Percentiles rank a stretch among this genome's conserved stretches.
phyloP scores from a whole-genome alignment of 805 yeast genomes.

The Metschnikowia vanudenii region DNA sequence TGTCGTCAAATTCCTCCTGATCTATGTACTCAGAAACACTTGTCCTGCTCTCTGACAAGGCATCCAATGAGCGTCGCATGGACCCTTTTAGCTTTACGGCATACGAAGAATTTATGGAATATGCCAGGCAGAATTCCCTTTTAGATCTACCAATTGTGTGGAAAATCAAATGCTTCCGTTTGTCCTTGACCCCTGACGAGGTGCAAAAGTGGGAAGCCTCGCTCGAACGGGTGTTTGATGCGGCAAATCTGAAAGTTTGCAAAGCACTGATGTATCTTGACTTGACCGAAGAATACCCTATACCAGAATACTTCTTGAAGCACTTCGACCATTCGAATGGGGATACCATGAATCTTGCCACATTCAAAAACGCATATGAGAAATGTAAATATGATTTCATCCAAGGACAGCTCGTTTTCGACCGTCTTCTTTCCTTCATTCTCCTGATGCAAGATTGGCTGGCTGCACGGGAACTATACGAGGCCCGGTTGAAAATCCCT shows the following conservation, averaged over 20 bases:
- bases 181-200: slow-evolving; percentile 7
- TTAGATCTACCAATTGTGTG: not conserved
- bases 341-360: too few relatives aligned
- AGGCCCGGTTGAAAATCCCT: slow-evolving; percentile 38
- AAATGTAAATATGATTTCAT: slow-evolving; percentile 27
- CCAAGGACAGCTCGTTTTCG: slow-evolving; percentile 24
- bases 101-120: not conserved
- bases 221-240: slow-evolving; percentile 1
- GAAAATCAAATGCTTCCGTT: slow-evolving; percentile 2
- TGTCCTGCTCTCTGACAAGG: not conserved
- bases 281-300: slow-evolving; percentile 2
- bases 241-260: not conserved
- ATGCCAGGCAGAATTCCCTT: not conserved
- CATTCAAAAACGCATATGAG: slow-evolving; percentile 18
- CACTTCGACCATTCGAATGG: not conserved
- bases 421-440: slow-evolving; percentile 11
- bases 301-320: not conserved
- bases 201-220: slow-evolving; percentile 10
- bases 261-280: not conserved
- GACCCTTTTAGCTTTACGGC: not conserved
- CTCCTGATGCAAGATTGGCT: slow-evolving; percentile 16
- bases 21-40: not conserved
- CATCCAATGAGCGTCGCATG: not conserved
- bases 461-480: slow-evolving; percentile 22
- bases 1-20: too few relatives aligned